Percentiles rank a stretch among this genome's conserved stretches.
Conservation (phyloP, 768 basidiomycete species). For the Tremella yokohamensis region DNA sequence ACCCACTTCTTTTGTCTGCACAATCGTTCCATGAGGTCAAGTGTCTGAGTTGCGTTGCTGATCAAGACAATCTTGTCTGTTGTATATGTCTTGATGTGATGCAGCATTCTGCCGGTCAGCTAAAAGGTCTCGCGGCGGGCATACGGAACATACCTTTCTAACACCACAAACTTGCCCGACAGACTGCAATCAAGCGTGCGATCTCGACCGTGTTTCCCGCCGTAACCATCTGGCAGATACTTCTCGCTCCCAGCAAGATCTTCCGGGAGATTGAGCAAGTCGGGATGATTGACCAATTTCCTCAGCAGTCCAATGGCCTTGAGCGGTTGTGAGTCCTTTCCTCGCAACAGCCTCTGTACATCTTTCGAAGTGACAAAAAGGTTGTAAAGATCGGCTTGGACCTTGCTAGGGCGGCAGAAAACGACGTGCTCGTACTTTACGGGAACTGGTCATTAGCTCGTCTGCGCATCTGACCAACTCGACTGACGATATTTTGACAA, state of each 20-base stretch:
- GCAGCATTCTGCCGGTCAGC: slow-evolving; percentile 63
- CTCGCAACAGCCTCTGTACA: slow-evolving; percentile 82
- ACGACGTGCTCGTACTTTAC: slow-evolving; percentile 99
- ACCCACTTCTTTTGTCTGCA: slow-evolving; percentile 77
- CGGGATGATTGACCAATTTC: slow-evolving; percentile 94
- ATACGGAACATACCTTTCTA: slow-evolving; percentile 66
- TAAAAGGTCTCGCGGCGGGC: neutral
- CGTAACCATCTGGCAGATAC: slow-evolving; percentile 75
- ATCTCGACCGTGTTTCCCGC: slow-evolving; percentile 39
- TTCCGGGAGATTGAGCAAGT: slow-evolving; percentile 75
- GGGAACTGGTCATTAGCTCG: slow-evolving; percentile 62
- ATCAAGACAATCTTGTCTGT: slow-evolving; percentile 95
- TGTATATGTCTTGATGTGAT: slow-evolving; percentile 73
- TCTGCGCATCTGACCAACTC: neutral
- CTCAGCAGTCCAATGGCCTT: slow-evolving; percentile 92
- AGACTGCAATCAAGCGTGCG: slow-evolving; percentile 68
- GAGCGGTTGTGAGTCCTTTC: slow-evolving; percentile 84
- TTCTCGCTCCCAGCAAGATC: slow-evolving; percentile 78
- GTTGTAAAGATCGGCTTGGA: slow-evolving; percentile 79
- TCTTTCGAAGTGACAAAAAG: slow-evolving; percentile 89
- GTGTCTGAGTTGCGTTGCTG: slow-evolving; percentile 92
- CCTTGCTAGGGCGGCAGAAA: slow-evolving; percentile 78
- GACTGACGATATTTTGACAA: slow-evolving; percentile 87
- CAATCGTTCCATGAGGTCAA: slow-evolving; percentile 86
- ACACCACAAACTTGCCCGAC: slow-evolving; percentile 86